Conservation (phyloP, 1,284 basidiomycete genomes). For the Phlebopus sp. region DNA sequence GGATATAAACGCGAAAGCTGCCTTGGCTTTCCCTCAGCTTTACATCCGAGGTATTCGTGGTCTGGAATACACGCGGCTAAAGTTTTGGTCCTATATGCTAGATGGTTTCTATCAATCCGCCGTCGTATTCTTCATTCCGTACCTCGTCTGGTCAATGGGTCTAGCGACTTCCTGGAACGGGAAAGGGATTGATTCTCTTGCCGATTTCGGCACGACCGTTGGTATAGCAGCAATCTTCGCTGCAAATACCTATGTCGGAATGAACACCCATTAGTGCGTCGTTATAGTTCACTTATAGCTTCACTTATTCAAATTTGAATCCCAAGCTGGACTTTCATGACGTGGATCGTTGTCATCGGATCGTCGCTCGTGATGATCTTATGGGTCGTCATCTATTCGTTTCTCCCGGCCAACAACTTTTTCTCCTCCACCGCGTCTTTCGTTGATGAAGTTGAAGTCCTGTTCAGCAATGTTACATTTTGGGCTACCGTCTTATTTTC, state of each 20-base stretch:
- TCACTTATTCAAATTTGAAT: slow-evolving; percentile 7
- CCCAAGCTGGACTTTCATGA: slow-evolving; percentile 82
- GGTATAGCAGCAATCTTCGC: slow-evolving; percentile 84
- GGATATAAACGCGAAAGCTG: slow-evolving; percentile 88
- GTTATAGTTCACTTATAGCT: neutral
- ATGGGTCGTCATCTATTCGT: slow-evolving; percentile 87
- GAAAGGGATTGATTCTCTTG: slow-evolving; percentile 71
- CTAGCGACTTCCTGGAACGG: slow-evolving; percentile 69
- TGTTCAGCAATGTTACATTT: slow-evolving; percentile 79
- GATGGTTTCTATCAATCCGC: slow-evolving; percentile 93
- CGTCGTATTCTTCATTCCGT: slow-evolving; percentile 90
- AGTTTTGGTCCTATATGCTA: slow-evolving; percentile 94
- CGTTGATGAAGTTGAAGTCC: slow-evolving; percentile 66
- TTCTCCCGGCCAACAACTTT: slow-evolving; percentile 45
- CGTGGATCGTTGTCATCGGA: slow-evolving; percentile 75
- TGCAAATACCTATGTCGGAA: slow-evolving; percentile 85
- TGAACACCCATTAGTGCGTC: slow-evolving; percentile 85
- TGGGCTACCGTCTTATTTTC: slow-evolving; percentile 78
- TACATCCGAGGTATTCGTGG: slow-evolving; percentile 93
- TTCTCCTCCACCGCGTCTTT: slow-evolving; percentile 57
- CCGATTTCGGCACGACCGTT: slow-evolving; percentile 92
- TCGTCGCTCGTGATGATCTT: slow-evolving; percentile 78
- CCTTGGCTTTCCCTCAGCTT: slow-evolving; percentile 89
- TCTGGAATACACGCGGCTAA: slow-evolving; percentile 86
- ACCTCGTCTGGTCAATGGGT: slow-evolving; percentile 70